Conservation (phyloP, 768 basidiomycete species). For the Lactarius sanguifluus region DNA sequence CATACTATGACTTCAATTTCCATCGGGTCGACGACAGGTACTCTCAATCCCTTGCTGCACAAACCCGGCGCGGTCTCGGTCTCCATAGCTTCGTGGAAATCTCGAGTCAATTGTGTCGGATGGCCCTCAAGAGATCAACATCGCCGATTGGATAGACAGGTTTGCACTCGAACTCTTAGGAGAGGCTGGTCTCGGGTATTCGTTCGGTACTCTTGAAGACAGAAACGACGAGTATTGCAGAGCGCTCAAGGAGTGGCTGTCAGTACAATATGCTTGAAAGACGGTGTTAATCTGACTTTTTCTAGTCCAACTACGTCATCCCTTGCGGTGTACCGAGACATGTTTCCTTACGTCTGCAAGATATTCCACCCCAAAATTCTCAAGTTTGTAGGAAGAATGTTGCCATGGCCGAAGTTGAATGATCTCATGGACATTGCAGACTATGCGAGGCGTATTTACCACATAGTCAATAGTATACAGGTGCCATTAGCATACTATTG, state of each 20-base stretch:
- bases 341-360: conserved; percentile 8
- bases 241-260: conserved; percentile 31
- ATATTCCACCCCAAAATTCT: conserved; percentile 35
- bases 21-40: conserved; percentile 24
- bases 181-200: conserved; percentile 11
- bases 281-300: background rate
- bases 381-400: conserved; percentile 36
- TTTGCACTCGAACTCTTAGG: conserved; percentile 23
- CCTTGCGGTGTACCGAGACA: conserved; percentile 19
- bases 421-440: conserved; percentile 34
- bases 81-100: conserved; percentile 37
- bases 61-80: conserved; percentile 40
- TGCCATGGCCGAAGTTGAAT: conserved; percentile 39
- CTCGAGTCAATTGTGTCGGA: conserved; percentile 32
- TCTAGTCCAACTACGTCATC: conserved; percentile 11
- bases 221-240: conserved; percentile 27
- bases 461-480: conserved; percentile 37
- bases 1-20: conserved; percentile 27
- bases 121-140: conserved; percentile 38
- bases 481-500: conserved; percentile 6
- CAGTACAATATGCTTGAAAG: background rate
- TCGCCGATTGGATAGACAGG: conserved; percentile 9
- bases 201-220: conserved; percentile 1
- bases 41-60: conserved; percentile 31
- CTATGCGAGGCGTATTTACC: conserved; percentile 41